A percentile compares a stretch with the other conserved stretches of the same genome.
Evolutionary conservation across 2,329 filamentous ascomycete species (phyloP).

Genomic region (Fonsecaea nubica): DNA sequence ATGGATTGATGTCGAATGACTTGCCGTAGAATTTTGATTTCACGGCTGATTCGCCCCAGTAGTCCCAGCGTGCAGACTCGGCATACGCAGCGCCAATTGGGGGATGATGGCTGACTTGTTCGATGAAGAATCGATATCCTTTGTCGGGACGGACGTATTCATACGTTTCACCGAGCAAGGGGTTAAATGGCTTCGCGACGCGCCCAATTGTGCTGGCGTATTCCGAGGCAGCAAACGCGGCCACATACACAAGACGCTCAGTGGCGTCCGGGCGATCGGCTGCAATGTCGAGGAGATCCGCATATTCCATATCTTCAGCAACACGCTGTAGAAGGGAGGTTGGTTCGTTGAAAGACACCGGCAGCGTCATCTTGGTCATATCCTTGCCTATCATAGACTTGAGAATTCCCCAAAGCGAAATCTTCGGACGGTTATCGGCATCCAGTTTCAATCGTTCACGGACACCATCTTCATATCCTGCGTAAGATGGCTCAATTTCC

Average conservation of each 20-base stretch:
- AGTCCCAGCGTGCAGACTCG: slow-evolving; percentile 92
- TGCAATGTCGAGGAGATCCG: slow-evolving; percentile 86
- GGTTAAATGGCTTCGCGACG: slow-evolving; percentile 98
- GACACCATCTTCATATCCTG: slow-evolving; percentile 88
- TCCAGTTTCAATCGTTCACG: slow-evolving; percentile 84
- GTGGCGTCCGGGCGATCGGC: slow-evolving; percentile 84
- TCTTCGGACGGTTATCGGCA: slow-evolving; percentile 88
- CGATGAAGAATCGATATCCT: slow-evolving; percentile 96
- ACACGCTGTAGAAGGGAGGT: slow-evolving; percentile 94
- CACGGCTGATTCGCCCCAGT: slow-evolving; percentile 92
- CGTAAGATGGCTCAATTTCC: slow-evolving; percentile 79
- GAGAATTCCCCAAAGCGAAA: slow-evolving; percentile 93
- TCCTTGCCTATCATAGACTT: slow-evolving; percentile 99
- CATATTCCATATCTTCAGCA: slow-evolving; percentile 97
- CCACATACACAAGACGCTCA: slow-evolving; percentile 91
- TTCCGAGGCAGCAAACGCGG: slow-evolving; percentile 93
- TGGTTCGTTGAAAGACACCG: slow-evolving; percentile 97
- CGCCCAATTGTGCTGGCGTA: slow-evolving; percentile 96
- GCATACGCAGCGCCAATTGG: slow-evolving; percentile 92
- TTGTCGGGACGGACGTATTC: slow-evolving; percentile 96
- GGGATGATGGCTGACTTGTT: slow-evolving; percentile 97
- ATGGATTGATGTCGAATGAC: slow-evolving; percentile 94
- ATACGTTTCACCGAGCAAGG: slow-evolving; percentile 92
- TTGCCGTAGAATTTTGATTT: slow-evolving; percentile 98
- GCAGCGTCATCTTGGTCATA: slow-evolving; percentile 99